These are phyloP conservation scores for Orbilia javanica DNA, from an alignment of 2,329 filamentous ascomycete genomes.

Conservation along the genomic window DNA sequence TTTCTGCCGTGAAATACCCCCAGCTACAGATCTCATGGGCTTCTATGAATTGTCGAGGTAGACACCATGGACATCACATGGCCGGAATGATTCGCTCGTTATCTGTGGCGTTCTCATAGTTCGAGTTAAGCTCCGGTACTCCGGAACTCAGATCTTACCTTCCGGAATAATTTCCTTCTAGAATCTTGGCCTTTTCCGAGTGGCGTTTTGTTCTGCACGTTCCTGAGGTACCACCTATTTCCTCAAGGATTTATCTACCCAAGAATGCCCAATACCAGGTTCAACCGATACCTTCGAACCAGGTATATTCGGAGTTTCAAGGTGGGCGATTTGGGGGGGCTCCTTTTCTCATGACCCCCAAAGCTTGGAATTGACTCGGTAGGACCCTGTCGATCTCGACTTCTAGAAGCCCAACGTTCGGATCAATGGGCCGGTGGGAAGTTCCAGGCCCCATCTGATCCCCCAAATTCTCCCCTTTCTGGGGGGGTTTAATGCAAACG, in stretches of 20 bases:
- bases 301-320: slow-evolving; percentile 50
- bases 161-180: slow-evolving; percentile 37
- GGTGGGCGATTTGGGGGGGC: slow-evolving; percentile 40
- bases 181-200: slow-evolving; percentile 40
- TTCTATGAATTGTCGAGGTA: background rate
- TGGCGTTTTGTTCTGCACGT: slow-evolving; percentile 51
- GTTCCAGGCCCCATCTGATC: background rate
- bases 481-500: background rate
- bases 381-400: slow-evolving; percentile 44
- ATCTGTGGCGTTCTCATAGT: background rate
- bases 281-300: slow-evolving; percentile 7
- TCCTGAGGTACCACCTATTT: background rate
- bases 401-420: slow-evolving; percentile 36
- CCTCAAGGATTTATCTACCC: background rate
- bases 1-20: slow-evolving; percentile 17
- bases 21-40: background rate
- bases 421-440: slow-evolving; percentile 52
- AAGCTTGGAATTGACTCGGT: background rate
- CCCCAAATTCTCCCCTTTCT: background rate
- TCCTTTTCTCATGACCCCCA: slow-evolving; percentile 17
- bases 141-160: slow-evolving; percentile 33
- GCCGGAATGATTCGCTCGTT: background rate
- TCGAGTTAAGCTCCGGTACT: slow-evolving; percentile 22
- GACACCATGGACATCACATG: slow-evolving; percentile 19
- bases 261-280: slow-evolving; percentile 1